Base-by-base conservation (phyloP, 2,329 filamentous ascomycete genomes). In the Leptographium wingfieldii region DNA sequence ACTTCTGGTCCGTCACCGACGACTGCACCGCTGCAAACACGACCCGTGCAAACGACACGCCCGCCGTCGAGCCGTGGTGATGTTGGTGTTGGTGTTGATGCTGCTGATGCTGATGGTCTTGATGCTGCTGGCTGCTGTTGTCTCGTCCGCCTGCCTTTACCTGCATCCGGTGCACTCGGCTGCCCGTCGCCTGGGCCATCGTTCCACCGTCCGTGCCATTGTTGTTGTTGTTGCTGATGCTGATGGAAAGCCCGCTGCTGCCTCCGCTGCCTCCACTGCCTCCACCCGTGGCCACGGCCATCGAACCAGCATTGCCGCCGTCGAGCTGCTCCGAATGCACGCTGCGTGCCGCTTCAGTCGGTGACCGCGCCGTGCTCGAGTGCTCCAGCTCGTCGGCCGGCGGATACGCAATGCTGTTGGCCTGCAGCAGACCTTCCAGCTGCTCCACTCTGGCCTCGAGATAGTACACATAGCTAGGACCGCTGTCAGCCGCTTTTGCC, bases 21-120 rank as follows among this genome's bases (percentile, higher is more conserved):
- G 82, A 82, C 67, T 95, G 94, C 55, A 97, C 90, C 1, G 92
- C 92, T 11, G 92, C 91, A 69, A 96, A 94, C 12, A 97, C 92
- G 14, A 97, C 90, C 60, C 90, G 82, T 5, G 92, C 92, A 74
- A 97, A 97, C 0, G 92, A 95, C 57, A 97, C 94, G 19, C 92
- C 92, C 2, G 90, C 92, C 1, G 90, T 87, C 0, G 90, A 90
- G 19, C 90, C 90, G 19, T 95, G 78, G 68, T 91, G 91, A 63
- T 90, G 82, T 2, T 88, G 85, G 70, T 11, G 33, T 10, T 35
- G 33, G 9, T 35, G 33, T 35, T 35, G 29, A 4, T 31, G 3
- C 7, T 7, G 29, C 29, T 31, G 33, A 5, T 10, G 33, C 31
- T 31, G 31, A 1, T 31, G 31, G 5, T 5, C 31, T 5, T 31